Base-by-base conservation (phyloP, 176 grass and related monocot species). In the Stipa capillata region DNA sequence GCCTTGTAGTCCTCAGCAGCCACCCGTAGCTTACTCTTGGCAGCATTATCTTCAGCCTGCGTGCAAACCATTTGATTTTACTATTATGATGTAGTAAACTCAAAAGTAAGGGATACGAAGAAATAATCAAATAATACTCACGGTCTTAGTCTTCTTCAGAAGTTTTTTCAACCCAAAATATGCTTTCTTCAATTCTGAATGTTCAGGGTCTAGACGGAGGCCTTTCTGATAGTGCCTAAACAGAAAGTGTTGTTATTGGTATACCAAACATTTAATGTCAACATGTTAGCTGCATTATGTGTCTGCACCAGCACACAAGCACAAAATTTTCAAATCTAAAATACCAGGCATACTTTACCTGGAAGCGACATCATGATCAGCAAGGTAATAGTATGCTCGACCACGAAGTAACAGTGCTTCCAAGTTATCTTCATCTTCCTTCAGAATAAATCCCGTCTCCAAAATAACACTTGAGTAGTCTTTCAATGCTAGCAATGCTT, bases 391-490 rank as follows among this genome's bases (percentile, higher is more conserved):
- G 61, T 98, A 98, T 28, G 95, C 95, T 32, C 65, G 89, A 17
- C 95, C 95, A 69, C 95, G 89, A 61, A 94, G 85, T 66, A 98
- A 74, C 61, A 98, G 65, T 40, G 92, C 95, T 50, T 94, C 91
- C 81, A 98, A 78, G 76, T 90, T 94, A 76, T 98, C 95, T 85
- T 98, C 92, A 87, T 98, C 87, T 98, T 98, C 87, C 84, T 98
- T 98, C 44, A 98, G 88, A 78, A 98, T 94, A 82, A 86, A 94
- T 43, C 92, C 95, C 3, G 87, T 79, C 82, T 98, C 95, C 58
- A 89, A 94, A 87, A 98, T 98, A 78, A 83, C 85, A 71, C 70
- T 94, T 2, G 92, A 98, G 66, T 98, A 92, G 51, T 98, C 92
- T 81, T 94, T 90, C 71, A 92, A 11, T 47, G 91, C 89, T 65